Evolutionary conservation across 2,329 filamentous ascomycete species (phyloP).

Genomic region (Scedosporium minutisporum): DNA sequence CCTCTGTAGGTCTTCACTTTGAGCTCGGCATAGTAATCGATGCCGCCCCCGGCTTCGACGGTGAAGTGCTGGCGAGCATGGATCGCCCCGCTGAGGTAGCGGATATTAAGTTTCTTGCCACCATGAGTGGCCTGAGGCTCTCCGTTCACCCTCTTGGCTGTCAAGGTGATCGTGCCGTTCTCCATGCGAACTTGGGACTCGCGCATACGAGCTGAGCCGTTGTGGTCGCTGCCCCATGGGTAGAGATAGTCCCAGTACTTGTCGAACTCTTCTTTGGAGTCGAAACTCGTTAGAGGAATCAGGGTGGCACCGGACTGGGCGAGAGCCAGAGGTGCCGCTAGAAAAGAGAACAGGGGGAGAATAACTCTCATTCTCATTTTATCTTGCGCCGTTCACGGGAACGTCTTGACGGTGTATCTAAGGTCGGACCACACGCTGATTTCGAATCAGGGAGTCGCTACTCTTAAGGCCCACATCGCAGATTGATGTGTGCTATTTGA

Average conservation of each 20-base stretch:
- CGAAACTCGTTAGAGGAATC: not conserved
- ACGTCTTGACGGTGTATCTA: not conserved
- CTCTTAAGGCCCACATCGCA: too few species aligned
- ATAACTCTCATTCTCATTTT: not conserved
- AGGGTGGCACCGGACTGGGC: not conserved
- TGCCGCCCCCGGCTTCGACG: conserved; percentile 26
- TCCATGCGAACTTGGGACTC: conserved; percentile 31
- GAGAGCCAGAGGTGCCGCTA: not conserved
- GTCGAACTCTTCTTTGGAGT: conserved; percentile 16
- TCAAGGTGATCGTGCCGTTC: conserved; percentile 33
- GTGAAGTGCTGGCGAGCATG: conserved; percentile 29
- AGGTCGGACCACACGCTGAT: too few species aligned
- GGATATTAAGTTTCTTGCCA: conserved; percentile 31
- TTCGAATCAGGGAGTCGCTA: too few species aligned
- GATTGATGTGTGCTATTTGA: too few species aligned
- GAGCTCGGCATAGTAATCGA: conserved; percentile 31
- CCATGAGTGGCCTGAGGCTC: conserved; percentile 27
- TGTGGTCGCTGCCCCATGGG: conserved; percentile 45
- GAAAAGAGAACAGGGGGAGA: not conserved
- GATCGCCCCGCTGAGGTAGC: conserved; percentile 41
- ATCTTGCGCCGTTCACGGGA: not conserved
- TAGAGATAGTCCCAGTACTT: conserved; percentile 42
- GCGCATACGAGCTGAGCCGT: conserved; percentile 46
- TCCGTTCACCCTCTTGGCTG: conserved; percentile 32
- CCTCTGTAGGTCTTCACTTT: conserved; percentile 28